Base-by-base conservation (phyloP, 768 basidiomycete genomes). In the Lentinula edodes region DNA sequence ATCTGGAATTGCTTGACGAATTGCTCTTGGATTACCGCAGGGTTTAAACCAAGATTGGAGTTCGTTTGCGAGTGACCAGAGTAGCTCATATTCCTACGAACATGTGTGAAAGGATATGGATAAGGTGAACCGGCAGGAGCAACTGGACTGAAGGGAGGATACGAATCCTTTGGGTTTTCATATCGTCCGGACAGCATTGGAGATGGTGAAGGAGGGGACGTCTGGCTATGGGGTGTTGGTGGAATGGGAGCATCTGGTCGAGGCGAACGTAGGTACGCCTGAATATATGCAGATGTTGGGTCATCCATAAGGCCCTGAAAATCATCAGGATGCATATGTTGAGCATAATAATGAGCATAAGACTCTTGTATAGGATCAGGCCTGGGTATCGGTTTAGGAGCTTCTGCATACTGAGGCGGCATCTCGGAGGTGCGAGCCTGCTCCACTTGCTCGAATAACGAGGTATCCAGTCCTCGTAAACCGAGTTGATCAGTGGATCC, bases 191-290 rank as follows among this genome's bases (percentile, higher is more conserved):
- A 82, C 20, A 87, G 69, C 28, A 86, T 73, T 0, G 90, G 89
- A 0, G 86, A 88, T 0, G 88, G 90, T 0, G 89, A 87, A 0
- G 88, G 87, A 1, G 88, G 87, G 7, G 87, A 83, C 0, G 88
- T 89, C 61, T 89, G 86, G 53, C 83, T 87, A 59, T 89, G 88
- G 3, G 89, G 90, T 0, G 91, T 92, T 0, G 91, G 90, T 0
- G 91, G 90, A 43, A 91, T 80, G 16, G 91, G 91, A 0, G 89
- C 90, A 61, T 85, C 83, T 0, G 89, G 90, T 0, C 90, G 84
- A 3, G 82, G 76, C 1, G 84, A 80, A 32, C 62, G 81, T 20
- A 84, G 74, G 67, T 86, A 88, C 0, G 80, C 70, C 60, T 84
- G 84, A 42, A 88, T 75, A 70, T 86, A 88, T 13, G 83, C 75